Conservation (phyloP, 148 eudicot species). For the Rhododendron ovatum region DNA sequence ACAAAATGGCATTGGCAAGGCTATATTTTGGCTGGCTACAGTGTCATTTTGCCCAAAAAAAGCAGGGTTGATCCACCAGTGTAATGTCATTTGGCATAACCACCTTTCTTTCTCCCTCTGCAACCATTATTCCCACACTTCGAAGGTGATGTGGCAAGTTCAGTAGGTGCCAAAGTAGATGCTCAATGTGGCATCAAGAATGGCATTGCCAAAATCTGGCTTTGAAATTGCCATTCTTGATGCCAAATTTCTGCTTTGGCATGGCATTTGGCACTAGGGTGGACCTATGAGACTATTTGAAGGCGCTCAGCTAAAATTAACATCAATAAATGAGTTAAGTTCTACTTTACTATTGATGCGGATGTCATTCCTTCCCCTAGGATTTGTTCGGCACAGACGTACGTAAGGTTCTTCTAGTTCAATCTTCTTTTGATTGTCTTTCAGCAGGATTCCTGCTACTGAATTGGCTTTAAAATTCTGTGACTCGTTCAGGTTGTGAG, state of each 20-base stretch:
- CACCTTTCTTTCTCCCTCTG: neutral
- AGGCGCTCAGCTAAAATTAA: neutral
- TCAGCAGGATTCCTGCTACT: neutral
- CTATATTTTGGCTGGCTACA: neutral
- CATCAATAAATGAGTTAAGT: neutral
- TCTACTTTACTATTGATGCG: neutral
- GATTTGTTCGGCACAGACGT: neutral
- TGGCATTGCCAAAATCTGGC: neutral
- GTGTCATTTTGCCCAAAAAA: neutral
- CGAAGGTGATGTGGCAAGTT: neutral
- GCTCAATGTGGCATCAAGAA: neutral
- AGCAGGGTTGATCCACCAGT: neutral
- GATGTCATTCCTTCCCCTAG: neutral
- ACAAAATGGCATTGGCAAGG: neutral
- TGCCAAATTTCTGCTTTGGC: neutral
- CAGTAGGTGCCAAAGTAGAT: neutral
- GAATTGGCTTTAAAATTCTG: neutral
- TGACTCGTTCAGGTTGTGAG: conserved; percentile 57
- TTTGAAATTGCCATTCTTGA: neutral
- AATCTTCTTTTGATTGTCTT: neutral
- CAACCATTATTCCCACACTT: neutral
- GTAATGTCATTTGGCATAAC: neutral
- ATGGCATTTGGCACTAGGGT: neutral
- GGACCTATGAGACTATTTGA: neutral
- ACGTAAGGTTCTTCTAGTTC: neutral